Base-by-base conservation (phyloP, 208 protist species). In the Crithidia bombi region DNA sequence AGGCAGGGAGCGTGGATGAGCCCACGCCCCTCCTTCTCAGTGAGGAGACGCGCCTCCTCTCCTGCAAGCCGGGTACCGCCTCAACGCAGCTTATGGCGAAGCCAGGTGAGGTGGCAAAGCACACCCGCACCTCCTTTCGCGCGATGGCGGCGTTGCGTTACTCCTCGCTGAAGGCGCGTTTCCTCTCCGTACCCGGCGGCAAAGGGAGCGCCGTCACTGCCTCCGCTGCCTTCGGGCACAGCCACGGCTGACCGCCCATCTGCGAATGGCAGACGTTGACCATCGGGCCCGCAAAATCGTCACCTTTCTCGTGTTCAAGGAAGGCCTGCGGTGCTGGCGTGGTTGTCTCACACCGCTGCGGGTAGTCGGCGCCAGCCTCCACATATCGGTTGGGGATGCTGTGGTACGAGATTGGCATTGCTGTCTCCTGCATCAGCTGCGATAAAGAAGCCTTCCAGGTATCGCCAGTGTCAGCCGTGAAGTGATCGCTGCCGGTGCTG, bases 61-160 rank as follows among this genome's bases (percentile, higher is more conserved):
- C 36, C 23, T 41, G 10, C 15, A 83, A 47, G 43, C 83, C 77
- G 50, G 65, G 33, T 23, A 81, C 14, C 10, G 82, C 79, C 52
- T 84, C 74, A 23, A 87, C 61, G 56, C 82, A 87, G 55, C 79
- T 72, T 15, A 77, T 73, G 6, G 66, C 51, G 21, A 81, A 70
- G 4, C 80, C 72, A 0, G 75, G 80, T 9, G 72, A 54, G 2
- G 77, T 38, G 17, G 55, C 67, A 38, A 73, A 75, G 52, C 59
- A 75, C n/a, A 59, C 25, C 5, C 30, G 49, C 11, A 47, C 66
- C 35, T 49, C 35, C 55, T 65, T 52, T 9, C 38, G 43, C 17
- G 38, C 21, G 23, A 66, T 39, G 21, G 52, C 54, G 2, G 44
- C 17, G 25, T 65, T 61, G 35, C 11, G 21, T 21, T 54, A 58